These are phyloP conservation scores for Plasmodium fragile DNA, from an alignment of 169 alveolate genomes.

Conservation along the genomic window DNA sequence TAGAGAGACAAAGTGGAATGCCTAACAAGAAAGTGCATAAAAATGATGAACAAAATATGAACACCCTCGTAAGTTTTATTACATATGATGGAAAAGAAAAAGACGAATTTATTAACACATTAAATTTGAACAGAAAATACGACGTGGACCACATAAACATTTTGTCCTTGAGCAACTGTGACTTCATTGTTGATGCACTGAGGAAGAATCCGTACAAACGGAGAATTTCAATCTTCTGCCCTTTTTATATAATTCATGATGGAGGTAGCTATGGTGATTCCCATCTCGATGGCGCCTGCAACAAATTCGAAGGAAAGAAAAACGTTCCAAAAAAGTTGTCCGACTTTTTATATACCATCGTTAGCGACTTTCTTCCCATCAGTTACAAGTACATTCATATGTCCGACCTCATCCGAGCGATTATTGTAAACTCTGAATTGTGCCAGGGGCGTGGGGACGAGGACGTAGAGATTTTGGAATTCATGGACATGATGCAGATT, in stretches of 20 bases:
- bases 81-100: conserved; percentile 21
- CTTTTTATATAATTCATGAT: conserved; percentile 43
- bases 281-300: background rate
- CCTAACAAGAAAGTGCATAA: background rate
- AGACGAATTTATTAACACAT: background rate
- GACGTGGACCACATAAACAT: conserved; percentile 61
- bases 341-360: conserved; percentile 22
- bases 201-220: background rate
- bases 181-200: conserved; percentile 8
- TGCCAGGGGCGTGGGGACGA: conserved; percentile 13
- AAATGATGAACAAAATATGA: background rate
- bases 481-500: conserved; percentile 65
- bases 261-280: background rate
- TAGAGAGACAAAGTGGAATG: background rate
- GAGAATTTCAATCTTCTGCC: conserved; percentile 55
- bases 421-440: conserved; percentile 53
- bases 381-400: conserved; percentile 28
- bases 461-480: conserved; percentile 19
- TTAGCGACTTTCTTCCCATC: conserved; percentile 60
- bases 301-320: background rate
- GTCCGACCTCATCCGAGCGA: conserved; percentile 56
- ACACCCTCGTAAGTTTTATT: conserved; percentile 25
- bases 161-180: conserved; percentile 35
- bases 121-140: conserved; percentile 30
- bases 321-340: background rate